Percentiles rank a stretch among this genome's conserved stretches.
phyloP scores from a whole-genome alignment of 1,284 basidiomycete species.

The Moesziomyces globuligerus region DNA sequence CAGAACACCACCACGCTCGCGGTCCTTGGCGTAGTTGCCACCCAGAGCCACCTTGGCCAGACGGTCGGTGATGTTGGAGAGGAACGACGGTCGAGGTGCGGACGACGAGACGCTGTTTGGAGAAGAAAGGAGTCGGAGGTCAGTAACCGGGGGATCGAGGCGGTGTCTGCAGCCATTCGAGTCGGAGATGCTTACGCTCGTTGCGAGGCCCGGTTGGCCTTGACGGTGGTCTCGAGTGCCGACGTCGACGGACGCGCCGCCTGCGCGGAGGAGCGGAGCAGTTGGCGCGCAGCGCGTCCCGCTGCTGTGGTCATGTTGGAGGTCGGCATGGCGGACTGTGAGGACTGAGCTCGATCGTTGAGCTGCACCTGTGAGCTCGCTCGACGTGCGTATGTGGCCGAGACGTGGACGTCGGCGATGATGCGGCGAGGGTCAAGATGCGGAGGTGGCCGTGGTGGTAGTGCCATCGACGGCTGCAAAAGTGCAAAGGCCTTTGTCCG shows the following conservation, averaged over 20 bases:
- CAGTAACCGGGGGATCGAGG: neutral
- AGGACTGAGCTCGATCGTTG: neutral
- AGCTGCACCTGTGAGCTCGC: too few relatives aligned
- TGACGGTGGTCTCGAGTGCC: neutral
- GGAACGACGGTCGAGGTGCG: slow-evolving; percentile 21
- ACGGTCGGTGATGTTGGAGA: slow-evolving; percentile 29
- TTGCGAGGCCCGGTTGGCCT: neutral
- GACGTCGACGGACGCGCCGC: slow-evolving; percentile 20
- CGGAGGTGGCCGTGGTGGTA: neutral
- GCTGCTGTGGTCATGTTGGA: slow-evolving; percentile 20
- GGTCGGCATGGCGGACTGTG: slow-evolving; percentile 14
- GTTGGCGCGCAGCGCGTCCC: slow-evolving; percentile 16
- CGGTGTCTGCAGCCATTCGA: neutral
- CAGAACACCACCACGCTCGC: slow-evolving; percentile 53
- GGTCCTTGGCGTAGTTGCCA: slow-evolving; percentile 19
- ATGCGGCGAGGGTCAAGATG: slow-evolving; percentile 1
- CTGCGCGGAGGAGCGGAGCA: slow-evolving; percentile 12
- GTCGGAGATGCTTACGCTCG: slow-evolving; percentile 21
- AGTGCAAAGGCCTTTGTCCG: neutral
- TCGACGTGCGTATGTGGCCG: too few relatives aligned
- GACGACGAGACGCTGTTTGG: slow-evolving; percentile 30
- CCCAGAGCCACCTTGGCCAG: slow-evolving; percentile 39
- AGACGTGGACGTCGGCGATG: too few relatives aligned
- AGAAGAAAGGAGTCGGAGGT: neutral
- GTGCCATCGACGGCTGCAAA: neutral